phyloP scores from a whole-genome alignment of 345 rosid genomes.

The Laguncularia racemosa region DNA sequence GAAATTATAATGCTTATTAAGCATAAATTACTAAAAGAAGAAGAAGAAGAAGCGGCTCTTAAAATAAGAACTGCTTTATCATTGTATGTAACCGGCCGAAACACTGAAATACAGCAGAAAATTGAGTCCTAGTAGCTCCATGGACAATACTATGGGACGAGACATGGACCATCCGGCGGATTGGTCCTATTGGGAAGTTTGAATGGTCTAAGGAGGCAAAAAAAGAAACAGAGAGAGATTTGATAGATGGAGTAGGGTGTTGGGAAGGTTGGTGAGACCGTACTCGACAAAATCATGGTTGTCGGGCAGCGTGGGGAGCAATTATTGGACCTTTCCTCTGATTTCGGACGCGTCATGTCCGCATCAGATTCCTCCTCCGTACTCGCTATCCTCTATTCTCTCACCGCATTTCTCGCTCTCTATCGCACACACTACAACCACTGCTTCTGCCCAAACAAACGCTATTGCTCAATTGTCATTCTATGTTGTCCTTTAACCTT shows the following conservation, averaged over 20 bases:
- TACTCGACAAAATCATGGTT: slow-evolving; percentile 40
- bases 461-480: too few relatives aligned
- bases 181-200: not conserved
- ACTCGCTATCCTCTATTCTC: slow-evolving; percentile 21
- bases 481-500: too few relatives aligned
- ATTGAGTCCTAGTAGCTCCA: too few relatives aligned
- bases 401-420: slow-evolving; percentile 48
- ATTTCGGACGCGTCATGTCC: slow-evolving; percentile 59
- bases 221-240: slow-evolving; percentile 1
- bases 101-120: too few relatives aligned
- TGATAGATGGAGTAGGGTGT: slow-evolving; percentile 10
- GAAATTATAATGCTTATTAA: too few relatives aligned
- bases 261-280: slow-evolving; percentile 5
- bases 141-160: not conserved
- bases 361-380: slow-evolving; percentile 61
- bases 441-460: too few relatives aligned
- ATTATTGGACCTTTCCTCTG: slow-evolving; percentile 53
- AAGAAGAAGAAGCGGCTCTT: too few relatives aligned
- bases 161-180: not conserved
- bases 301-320: slow-evolving; percentile 66
- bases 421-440: not conserved
- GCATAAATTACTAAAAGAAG: too few relatives aligned
- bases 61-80: too few relatives aligned
- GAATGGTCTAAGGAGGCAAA: slow-evolving; percentile 6
- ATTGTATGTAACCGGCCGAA: too few relatives aligned